Base-by-base conservation (phyloP, 495 filamentous ascomycete genomes). In the Endocarpon pusillum region DNA sequence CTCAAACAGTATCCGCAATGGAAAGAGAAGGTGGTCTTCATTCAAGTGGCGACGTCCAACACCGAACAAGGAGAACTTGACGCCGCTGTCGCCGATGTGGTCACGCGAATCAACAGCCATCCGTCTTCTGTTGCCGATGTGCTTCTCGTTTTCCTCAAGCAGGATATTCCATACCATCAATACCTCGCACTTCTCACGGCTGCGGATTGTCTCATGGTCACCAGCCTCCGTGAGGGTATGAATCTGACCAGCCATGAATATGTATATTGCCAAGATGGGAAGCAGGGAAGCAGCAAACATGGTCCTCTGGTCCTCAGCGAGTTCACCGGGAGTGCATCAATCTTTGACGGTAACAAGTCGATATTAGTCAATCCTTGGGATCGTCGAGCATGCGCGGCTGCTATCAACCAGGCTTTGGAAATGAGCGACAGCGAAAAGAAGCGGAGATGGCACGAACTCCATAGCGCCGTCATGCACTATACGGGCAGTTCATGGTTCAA, bases 281-380 rank as follows among this genome's bases (percentile, higher is more conserved):
- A 69, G 44, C 61, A 65, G 35, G 62, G 58, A 16, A 62, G 73
- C 34, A 81, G 81, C 54, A 84, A 78, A 47, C 74, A 85, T 49
- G 81, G 82, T 5, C 82, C 84, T 2, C 62, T 94, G 32, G 92
- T 94, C 42, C 60, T 94, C 10, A 86, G 79, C 39, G 86, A 94
- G 52, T 94, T 94, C 51, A 91, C 86, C 9, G 86, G 86, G 23
- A 89, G 81, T 45, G 75, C 85, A 6, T 78, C 79, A 1, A 66
- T 94, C 19, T 91, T 93, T 45, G 73, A 71, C 8, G 69, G 72
- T 17, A 67, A 77, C 34, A 70, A 81, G 41, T 58, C 58, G 9
- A 66, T 94, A 12, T 64, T 81, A 5, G 78, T 93, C 36, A 94
- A 94, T 46, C 86, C 86, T 6, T 94, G 86, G 86, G 81, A 93